Evolutionary conservation across 208 protist species (phyloP), one percentile per base, ranked within the genome.

Genomic region (Herpetomonas muscarum): DNA sequence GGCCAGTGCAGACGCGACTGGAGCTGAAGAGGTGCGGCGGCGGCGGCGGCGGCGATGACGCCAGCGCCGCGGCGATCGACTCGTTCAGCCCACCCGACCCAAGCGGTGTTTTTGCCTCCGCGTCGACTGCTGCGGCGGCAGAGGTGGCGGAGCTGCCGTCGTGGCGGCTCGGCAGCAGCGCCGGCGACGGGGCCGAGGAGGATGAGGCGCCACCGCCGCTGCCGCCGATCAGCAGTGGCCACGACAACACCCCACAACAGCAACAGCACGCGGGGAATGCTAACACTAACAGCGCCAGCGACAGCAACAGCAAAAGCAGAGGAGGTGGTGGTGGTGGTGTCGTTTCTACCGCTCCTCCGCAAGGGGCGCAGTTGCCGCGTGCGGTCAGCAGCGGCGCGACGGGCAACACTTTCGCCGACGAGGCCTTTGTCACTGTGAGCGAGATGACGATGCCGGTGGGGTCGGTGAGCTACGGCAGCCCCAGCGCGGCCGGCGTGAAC

Each of bases 271-370:
- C n/a, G n/a, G n/a, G n/a, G n/a, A n/a, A n/a, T n/a, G n/a, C n/a
- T n/a, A n/a, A n/a, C n/a, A 39, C 34, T 6, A 48, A 7, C 44
- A 19, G 44, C 44, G 19, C 7, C 44, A 48, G 44, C 44, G n/a
- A 19, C 44, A 48, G 44, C 44, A 48, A 48, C 44, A 48, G 22
- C n/a, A n/a, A n/a, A n/a, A n/a, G n/a, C n/a, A n/a, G n/a, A n/a
- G n/a, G n/a, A n/a, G n/a, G n/a, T n/a, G 34, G 34, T 13, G 34
- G 34, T 13, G 22, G 22, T n/a, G 7, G 19, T 5, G 19, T 48
- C 7, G 19, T 26, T 6, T 26, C 17, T 10, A 19, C 22, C 19
- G 6, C 17, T 19, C 6, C 7, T n/a, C 10, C n/a, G 7, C 44
- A 22, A 22, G 44, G 19, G 10, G 19, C 17, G 19, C 44, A 48